Conservation (phyloP, 495 filamentous ascomycete genomes). For the Parmelia sp. region DNA sequence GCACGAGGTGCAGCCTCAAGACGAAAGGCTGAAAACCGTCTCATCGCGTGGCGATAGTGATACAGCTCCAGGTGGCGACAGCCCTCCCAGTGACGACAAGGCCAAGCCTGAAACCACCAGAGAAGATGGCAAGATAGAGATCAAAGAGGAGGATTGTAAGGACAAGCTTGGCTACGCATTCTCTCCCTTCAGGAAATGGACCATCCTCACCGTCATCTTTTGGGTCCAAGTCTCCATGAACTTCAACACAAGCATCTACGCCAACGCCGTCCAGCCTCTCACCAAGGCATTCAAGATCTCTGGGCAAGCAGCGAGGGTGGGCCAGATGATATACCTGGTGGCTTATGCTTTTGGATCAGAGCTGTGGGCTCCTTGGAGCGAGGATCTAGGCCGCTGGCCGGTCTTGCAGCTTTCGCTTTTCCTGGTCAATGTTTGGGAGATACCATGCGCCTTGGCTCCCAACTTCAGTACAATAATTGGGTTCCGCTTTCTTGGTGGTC, state of each 20-base stretch:
- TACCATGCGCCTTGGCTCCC: constrained; percentile 63
- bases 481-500: constrained; percentile 59
- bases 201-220: constrained; percentile 66
- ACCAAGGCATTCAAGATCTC: constrained; percentile 57
- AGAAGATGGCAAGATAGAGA: constrained; percentile 46
- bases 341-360: constrained; percentile 75
- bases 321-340: constrained; percentile 65
- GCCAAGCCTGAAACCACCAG: constrained; percentile 4
- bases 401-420: constrained; percentile 63
- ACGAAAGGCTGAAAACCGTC: background rate
- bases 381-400: constrained; percentile 70
- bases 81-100: background rate
- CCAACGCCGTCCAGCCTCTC: constrained; percentile 57
- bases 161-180: constrained; percentile 61
- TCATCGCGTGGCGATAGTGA: background rate
- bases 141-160: constrained; percentile 58
- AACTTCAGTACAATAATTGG: constrained; percentile 64
- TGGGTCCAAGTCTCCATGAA: constrained; percentile 78
- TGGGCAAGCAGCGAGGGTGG: constrained; percentile 56
- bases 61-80: background rate
- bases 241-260: constrained; percentile 71
- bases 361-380: constrained; percentile 76
- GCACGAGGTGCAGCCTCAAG: background rate
- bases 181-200: constrained; percentile 66
- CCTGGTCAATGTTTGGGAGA: constrained; percentile 69